phyloP scores from a whole-genome alignment of 2,329 filamentous ascomycete genomes.

The Exophiala mesophila region DNA sequence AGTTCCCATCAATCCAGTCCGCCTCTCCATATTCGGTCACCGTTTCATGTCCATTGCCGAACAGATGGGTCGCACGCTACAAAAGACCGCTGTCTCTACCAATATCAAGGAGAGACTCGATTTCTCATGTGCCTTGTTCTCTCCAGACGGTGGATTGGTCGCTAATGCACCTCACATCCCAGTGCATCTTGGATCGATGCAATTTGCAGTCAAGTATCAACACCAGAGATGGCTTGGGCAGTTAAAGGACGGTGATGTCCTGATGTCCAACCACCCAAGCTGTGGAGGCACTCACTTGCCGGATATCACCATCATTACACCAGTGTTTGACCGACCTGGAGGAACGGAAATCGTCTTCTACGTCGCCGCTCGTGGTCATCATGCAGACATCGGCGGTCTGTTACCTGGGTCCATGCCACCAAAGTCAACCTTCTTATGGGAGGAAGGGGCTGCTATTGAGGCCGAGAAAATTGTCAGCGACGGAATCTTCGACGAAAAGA shows the following conservation, averaged over 20 bases:
- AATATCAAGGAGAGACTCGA: constrained; percentile 78
- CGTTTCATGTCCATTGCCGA: constrained; percentile 83
- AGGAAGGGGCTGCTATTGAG: constrained; percentile 45
- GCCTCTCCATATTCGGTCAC: constrained; percentile 74
- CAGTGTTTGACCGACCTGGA: constrained; percentile 65
- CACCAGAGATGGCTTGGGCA: constrained; percentile 70
- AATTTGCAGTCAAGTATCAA: constrained; percentile 74
- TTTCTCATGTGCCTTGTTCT: constrained; percentile 78
- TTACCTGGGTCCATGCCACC: constrained; percentile 37
- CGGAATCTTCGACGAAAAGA: constrained; percentile 34
- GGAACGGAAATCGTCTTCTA: constrained; percentile 68
- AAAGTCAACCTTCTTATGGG: constrained; percentile 43
- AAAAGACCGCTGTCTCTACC: constrained; percentile 74
- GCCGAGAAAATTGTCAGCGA: constrained; percentile 34
- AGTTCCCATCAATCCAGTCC: constrained; percentile 65
- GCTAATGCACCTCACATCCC: constrained; percentile 67
- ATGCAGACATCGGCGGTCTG: constrained; percentile 55
- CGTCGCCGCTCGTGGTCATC: constrained; percentile 69
- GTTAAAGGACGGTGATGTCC: constrained; percentile 68
- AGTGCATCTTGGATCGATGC: constrained; percentile 78
- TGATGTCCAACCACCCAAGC: constrained; percentile 74
- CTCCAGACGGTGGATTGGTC: constrained; percentile 68
- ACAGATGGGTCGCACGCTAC: constrained; percentile 73
- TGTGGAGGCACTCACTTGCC: constrained; percentile 78
- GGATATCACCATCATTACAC: constrained; percentile 72